Evolutionary conservation across 192 early-diverging fungal species (phyloP), one percentile per base, ranked within the genome.

Genomic region (Linnemannia zychae): DNA sequence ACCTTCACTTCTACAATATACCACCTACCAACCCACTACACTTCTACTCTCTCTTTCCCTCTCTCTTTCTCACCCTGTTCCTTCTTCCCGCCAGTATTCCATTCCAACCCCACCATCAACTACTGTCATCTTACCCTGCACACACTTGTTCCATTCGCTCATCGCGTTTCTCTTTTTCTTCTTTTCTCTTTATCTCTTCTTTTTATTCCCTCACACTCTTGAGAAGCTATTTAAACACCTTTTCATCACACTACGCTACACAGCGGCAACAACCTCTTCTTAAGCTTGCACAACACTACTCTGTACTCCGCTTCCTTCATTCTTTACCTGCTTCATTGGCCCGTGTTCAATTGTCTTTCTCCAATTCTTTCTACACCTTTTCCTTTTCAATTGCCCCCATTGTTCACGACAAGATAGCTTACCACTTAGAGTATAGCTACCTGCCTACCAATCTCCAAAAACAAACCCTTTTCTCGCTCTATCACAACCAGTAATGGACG

Each of bases 401-500:
- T 24, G 28, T 15, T 28, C 24, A 33, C 28, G 13, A 16, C 48
- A 15, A 49, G 48, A 31, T 28, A 63, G 22, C 57, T 3, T n/a
- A 63, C 40, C 9, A 44, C 40, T 31, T n/a, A n/a, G n/a, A 63
- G 57, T 31, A 28, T 31, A 63, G 28, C 57, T 13, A 12, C 24
- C 0, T n/a, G 7, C 47, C 47, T 20, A 48, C 46, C 13, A 24
- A 65, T n/a, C 22, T 24, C 37, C 16, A 44, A 69, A 36, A 40
- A 34, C 18, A 77, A 70, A 7, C 65, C 34, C 22, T 67, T 50
- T 36, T 48, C 24, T 46, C 67, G 20, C 37, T 38, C 52, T 36
- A 24, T 34, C 31, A 24, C 57, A 48, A 60, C 44, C 37, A 36
- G 60, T 38, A 22, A 84, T 84, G 82, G 77, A 84, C 77, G 82